phyloP scores from a whole-genome alignment of 108 stramenopile species.

The Fistulifera pelliculosa region DNA sequence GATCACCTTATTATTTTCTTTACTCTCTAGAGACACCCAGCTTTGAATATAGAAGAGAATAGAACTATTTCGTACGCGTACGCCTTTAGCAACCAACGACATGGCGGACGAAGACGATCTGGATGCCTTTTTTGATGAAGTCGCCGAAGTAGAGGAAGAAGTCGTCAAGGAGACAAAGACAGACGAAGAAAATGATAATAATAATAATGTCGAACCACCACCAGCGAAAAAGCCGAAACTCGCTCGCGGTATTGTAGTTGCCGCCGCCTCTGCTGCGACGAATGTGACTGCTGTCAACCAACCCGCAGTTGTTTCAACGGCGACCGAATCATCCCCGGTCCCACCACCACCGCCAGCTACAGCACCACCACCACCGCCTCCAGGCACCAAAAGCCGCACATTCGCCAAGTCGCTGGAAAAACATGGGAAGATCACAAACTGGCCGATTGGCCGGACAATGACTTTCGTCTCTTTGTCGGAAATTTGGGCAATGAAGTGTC shows the following conservation, averaged over 20 bases:
- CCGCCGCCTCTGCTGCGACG: constrained; percentile 21
- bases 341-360: constrained; percentile 5
- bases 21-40: no score
- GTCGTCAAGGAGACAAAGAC: constrained; percentile 31
- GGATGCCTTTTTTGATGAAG: constrained; percentile 79
- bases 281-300: constrained; percentile 7
- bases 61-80: no score
- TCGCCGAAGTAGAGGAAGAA: constrained; percentile 56
- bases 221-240: constrained; percentile 18
- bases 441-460: constrained; percentile 92
- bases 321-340: constrained; percentile 17
- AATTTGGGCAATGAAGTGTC: constrained; percentile 84
- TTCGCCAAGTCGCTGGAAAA: constrained; percentile 77
- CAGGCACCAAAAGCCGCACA: constrained; percentile 27
- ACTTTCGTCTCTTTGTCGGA: constrained; percentile 94
- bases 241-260: constrained; percentile 31
- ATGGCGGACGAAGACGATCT: constrained; percentile 34
- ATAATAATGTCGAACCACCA: constrained; percentile 9
- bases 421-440: constrained; percentile 90
- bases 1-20: no score
- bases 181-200: no score
- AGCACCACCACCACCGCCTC: constrained; percentile 9
- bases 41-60: no score
- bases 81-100: background rate
- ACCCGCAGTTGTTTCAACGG: constrained; percentile 8